Conservation (phyloP, 805 yeast species). For the Ascoidea rubescens region DNA sequence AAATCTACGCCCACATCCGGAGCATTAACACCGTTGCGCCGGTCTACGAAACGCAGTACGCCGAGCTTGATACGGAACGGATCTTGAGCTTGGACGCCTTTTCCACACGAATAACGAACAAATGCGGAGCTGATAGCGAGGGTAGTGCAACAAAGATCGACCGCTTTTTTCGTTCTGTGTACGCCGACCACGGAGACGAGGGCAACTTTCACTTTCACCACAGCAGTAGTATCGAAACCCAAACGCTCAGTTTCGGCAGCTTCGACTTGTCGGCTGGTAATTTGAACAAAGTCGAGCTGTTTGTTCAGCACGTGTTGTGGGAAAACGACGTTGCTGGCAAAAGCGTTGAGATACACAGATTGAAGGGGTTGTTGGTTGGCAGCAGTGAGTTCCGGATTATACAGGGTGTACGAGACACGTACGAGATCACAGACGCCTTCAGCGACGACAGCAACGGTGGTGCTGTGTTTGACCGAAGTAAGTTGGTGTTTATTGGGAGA, state of each 20-base stretch:
- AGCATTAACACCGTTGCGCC: slow-evolving; percentile 60
- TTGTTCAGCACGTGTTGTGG: slow-evolving; percentile 70
- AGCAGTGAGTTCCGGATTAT: slow-evolving; percentile 36
- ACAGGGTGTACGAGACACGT: slow-evolving; percentile 90
- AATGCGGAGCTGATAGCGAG: slow-evolving; percentile 12
- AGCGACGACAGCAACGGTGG: too few relatives aligned
- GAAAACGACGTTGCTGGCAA: slow-evolving; percentile 32
- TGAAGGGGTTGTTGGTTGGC: slow-evolving; percentile 58
- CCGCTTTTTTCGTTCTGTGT: too few relatives aligned
- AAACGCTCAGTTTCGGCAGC: slow-evolving; percentile 21
- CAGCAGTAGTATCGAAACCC: not conserved
- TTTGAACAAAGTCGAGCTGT: slow-evolving; percentile 36
- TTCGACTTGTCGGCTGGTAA: slow-evolving; percentile 20
- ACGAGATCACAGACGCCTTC: slow-evolving; percentile 47
- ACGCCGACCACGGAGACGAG: slow-evolving; percentile 12
- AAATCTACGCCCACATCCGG: slow-evolving; percentile 25
- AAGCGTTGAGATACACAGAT: slow-evolving; percentile 58
- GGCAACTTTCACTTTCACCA: slow-evolving; percentile 11
- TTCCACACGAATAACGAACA: slow-evolving; percentile 23
- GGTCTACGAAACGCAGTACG: slow-evolving; percentile 51
- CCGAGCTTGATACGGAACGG: slow-evolving; percentile 53
- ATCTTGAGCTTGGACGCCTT: slow-evolving; percentile 75
- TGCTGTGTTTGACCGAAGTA: too few relatives aligned
- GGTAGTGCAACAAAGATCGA: slow-evolving; percentile 9
- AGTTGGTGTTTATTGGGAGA: too few relatives aligned